Percentiles rank a stretch among this genome's conserved stretches.
Evolutionary conservation across 73 alveolate species (phyloP).

Genomic region (Halteria grandinella): DNA sequence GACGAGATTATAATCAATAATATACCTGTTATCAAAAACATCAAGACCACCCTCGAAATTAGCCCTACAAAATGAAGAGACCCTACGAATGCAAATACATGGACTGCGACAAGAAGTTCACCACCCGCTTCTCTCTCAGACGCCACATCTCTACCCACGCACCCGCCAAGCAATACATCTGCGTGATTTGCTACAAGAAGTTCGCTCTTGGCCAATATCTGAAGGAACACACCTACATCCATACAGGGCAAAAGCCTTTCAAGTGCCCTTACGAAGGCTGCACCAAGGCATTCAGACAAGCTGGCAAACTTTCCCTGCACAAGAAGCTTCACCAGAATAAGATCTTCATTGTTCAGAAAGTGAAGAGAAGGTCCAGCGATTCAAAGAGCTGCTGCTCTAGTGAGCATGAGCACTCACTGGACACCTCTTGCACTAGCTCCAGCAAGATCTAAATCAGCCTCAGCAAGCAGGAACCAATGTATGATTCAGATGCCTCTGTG

Average conservation of each 20-base stretch:
- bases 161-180: slow-evolving; percentile 48
- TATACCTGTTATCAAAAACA: too few species aligned
- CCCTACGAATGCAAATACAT: slow-evolving; percentile 46
- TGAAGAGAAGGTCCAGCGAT: slow-evolving; percentile 15
- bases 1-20: too few species aligned
- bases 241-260: slow-evolving; percentile 69
- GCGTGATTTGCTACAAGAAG: slow-evolving; percentile 62
- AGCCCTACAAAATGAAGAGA: slow-evolving; percentile 55
- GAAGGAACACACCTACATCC: slow-evolving; percentile 68
- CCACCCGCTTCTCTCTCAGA: slow-evolving; percentile 56
- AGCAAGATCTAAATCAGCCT: too few species aligned
- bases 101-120: slow-evolving; percentile 61
- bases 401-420: too few species aligned
- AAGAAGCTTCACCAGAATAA: slow-evolving; percentile 56
- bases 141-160: slow-evolving; percentile 67
- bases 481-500: too few species aligned
- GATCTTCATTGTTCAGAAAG: slow-evolving; percentile 43
- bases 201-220: slow-evolving; percentile 66
- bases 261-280: slow-evolving; percentile 68
- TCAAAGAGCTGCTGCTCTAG: too few species aligned
- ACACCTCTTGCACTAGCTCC: too few species aligned
- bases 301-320: slow-evolving; percentile 74
- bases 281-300: slow-evolving; percentile 64
- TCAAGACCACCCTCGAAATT: too few species aligned
- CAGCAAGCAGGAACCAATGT: too few species aligned